Evolutionary conservation across 805 yeast genomes (phyloP).

Genomic region (Wickerhamiella australiensis): DNA sequence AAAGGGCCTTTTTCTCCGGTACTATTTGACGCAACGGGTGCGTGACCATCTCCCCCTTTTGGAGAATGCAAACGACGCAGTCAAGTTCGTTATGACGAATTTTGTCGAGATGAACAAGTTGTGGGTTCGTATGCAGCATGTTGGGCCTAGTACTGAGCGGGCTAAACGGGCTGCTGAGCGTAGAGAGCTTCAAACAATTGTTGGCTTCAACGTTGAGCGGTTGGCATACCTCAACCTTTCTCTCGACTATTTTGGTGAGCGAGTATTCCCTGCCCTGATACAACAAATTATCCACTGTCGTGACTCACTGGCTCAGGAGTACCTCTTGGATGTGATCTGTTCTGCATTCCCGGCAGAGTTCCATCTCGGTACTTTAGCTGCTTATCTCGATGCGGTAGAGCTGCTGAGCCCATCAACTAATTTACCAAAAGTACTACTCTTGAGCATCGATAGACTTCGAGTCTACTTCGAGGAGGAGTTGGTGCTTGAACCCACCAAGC

Average conservation of each 20-base stretch:
- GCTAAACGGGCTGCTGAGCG: constrained; percentile 65
- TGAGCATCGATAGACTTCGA: constrained; percentile 50
- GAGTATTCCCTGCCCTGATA: constrained; percentile 63
- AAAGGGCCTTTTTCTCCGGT: constrained; percentile 79
- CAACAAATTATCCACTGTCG: constrained; percentile 89
- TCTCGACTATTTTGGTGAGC: constrained; percentile 32
- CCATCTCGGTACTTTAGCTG: constrained; percentile 62
- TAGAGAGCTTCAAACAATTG: constrained; percentile 76
- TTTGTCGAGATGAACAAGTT: constrained; percentile 95
- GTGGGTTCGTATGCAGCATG: constrained; percentile 95
- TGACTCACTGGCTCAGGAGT: constrained; percentile 86
- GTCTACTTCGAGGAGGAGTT: constrained; percentile 13
- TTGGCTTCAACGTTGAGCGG: constrained; percentile 85
- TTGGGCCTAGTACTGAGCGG: constrained; percentile 79
- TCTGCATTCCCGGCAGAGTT: constrained; percentile 93
- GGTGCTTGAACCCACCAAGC: constrained; percentile 14
- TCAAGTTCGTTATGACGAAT: constrained; percentile 69
- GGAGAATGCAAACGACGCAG: constrained; percentile 45
- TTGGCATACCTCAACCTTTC: constrained; percentile 76
- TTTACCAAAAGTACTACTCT: constrained; percentile 49
- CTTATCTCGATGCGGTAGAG: constrained; percentile 51
- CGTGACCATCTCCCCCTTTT: constrained; percentile 45
- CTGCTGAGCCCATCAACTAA: constrained; percentile 61
- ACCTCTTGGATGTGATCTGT: constrained; percentile 76
- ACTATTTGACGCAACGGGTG: constrained; percentile 75